Conservation (phyloP, 768 basidiomycete species). For the Crassisporium funariophilum region DNA sequence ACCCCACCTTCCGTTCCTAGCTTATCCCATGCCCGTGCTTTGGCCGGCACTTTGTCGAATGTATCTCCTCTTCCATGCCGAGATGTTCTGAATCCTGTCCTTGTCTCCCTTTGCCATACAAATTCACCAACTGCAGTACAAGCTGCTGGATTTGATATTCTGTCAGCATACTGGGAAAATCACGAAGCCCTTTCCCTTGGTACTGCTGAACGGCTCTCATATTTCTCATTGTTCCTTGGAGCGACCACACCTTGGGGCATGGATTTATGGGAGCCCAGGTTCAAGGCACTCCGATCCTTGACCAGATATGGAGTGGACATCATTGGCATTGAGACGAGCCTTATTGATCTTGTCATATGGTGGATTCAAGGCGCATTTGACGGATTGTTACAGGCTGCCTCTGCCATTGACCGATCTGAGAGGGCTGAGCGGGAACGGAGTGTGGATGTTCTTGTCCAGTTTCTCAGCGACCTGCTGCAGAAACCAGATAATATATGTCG, state of each 20-base stretch:
- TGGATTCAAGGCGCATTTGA: slow-evolving; percentile 74
- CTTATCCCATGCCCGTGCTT: slow-evolving; percentile 58
- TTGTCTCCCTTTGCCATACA: slow-evolving; percentile 57
- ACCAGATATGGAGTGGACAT: slow-evolving; percentile 62
- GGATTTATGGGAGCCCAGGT: slow-evolving; percentile 74
- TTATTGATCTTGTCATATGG: slow-evolving; percentile 56
- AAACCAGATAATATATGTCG: slow-evolving; percentile 57
- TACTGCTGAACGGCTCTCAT: slow-evolving; percentile 62
- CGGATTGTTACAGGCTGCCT: slow-evolving; percentile 38
- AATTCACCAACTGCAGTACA: slow-evolving; percentile 60
- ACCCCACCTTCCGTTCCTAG: slow-evolving; percentile 68
- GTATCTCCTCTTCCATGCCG: slow-evolving; percentile 59
- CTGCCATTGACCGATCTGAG: slow-evolving; percentile 41
- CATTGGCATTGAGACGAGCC: slow-evolving; percentile 60
- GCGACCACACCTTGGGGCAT: slow-evolving; percentile 50
- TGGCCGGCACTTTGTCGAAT: slow-evolving; percentile 52
- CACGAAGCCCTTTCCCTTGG: slow-evolving; percentile 45
- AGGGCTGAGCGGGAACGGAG: slow-evolving; percentile 64
- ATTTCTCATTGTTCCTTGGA: slow-evolving; percentile 63
- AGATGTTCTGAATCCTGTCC: slow-evolving; percentile 57
- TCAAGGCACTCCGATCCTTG: slow-evolving; percentile 67
- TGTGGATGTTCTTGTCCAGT: slow-evolving; percentile 59
- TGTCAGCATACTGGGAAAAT: slow-evolving; percentile 71
- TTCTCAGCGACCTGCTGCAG: slow-evolving; percentile 54
- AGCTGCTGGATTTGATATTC: slow-evolving; percentile 70